Base-by-base conservation (phyloP, 2,329 filamentous ascomycete genomes). In the Alternaria triticina region DNA sequence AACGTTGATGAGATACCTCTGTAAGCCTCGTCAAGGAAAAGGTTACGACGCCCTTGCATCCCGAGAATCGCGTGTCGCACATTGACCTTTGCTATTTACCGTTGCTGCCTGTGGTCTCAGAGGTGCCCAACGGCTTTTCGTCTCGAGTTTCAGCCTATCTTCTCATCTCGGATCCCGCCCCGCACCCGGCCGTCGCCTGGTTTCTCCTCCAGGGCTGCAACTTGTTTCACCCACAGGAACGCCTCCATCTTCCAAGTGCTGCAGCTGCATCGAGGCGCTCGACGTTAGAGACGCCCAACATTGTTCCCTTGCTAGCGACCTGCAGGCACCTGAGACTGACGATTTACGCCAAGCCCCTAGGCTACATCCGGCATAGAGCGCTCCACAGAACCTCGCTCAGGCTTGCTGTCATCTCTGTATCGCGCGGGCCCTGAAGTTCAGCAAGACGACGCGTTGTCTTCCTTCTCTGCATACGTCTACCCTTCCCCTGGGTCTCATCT, bases 331-430 rank as follows among this genome's bases (percentile, higher is more conserved):
- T 50, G 50, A 45, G 55, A n/a, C 56, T 72, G 69, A 68, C 69
- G 66, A 65, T 54, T 61, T 49, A 50, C 58, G 70, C 69, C 70
- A 63, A 73, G 70, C 51, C 58, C 44, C 64, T 70, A 73, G 69
- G 66, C 72, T 66, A n/a, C 54, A 65, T 72, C 60, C 61, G 61
- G 68, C 43, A 55, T 68, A 71, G 66, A 54, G 57, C 23, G 57
- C 57, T 61, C 61, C 61, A 64, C 70, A 70, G 59, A 62, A 71
- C 70, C 66, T 71, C 67, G 66, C 66, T 70, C 68, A 62, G 70
- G 69, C 66, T 71, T 66, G 66, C 66, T 70, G 69, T 71, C 72
- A 71, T 72, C 69, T 74, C 65, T 68, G 68, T 66, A 51, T 69
- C 69, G 68, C 67, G 65, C 36, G 36, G 36, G 36, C 36, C 36